Evolutionary conservation across 169 alveolate species (phyloP).

Genomic region (Cryptosporidium viatorum): DNA sequence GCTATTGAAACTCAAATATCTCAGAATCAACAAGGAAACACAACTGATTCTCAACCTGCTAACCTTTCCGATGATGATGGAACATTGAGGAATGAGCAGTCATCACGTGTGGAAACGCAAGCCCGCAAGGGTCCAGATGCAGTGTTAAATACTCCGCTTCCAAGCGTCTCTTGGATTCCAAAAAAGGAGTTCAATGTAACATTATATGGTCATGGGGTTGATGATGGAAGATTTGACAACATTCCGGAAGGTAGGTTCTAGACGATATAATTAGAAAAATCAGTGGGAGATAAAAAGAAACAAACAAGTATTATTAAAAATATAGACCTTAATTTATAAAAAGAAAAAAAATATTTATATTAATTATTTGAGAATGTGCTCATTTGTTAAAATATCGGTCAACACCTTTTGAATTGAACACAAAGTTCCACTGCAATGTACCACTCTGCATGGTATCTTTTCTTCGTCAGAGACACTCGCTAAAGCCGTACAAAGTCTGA

Average conservation of each 20-base stretch:
- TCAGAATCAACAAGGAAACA: neutral
- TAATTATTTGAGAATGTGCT: neutral
- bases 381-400: constrained; percentile 32
- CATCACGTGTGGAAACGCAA: neutral
- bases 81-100: constrained; percentile 11
- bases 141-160: constrained; percentile 37
- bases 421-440: constrained; percentile 66
- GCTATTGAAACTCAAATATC: constrained; percentile 50
- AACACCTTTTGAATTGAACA: constrained; percentile 46
- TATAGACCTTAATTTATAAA: constrained; percentile 2
- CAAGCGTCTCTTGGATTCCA: constrained; percentile 73
- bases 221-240: constrained; percentile 73
- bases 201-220: constrained; percentile 59
- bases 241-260: constrained; percentile 35
- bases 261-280: neutral
- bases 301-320: neutral
- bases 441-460: constrained; percentile 34
- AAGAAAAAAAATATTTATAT: neutral
- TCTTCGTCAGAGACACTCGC: constrained; percentile 6
- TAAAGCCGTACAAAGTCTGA: constrained; percentile 36
- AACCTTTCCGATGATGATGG: constrained; percentile 3
- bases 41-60: neutral
- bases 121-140: constrained; percentile 56
- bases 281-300: neutral
- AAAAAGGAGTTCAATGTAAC: constrained; percentile 63